phyloP scores from a whole-genome alignment of 257 asterid species.

The Asclepias syriaca region DNA sequence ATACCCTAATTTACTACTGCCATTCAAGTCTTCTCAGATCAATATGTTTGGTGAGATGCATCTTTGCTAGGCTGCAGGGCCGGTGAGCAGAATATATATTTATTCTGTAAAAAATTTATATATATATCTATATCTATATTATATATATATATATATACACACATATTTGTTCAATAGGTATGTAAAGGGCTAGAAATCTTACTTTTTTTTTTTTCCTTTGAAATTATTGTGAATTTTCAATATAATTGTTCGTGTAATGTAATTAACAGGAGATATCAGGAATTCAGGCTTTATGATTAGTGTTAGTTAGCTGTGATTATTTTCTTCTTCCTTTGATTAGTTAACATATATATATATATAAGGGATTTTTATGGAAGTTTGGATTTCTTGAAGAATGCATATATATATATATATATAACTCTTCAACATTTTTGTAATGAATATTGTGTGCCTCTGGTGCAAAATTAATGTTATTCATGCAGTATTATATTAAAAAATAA shows the following conservation, averaged over 20 bases:
- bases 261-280: no score
- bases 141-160: neutral
- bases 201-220: no score
- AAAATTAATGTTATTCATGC: neutral
- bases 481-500: no score
- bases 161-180: neutral
- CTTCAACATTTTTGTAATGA: neutral
- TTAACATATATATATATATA: no score
- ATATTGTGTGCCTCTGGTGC: neutral
- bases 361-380: no score
- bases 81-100: neutral
- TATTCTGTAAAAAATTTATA: neutral
- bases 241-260: no score
- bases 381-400: conserved; percentile 1
- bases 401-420: conserved; percentile 1
- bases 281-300: no score
- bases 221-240: no score
- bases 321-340: no score
- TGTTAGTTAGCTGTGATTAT: no score
- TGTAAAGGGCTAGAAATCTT: neutral
- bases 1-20: conserved; percentile 29
- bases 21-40: conserved; percentile 42
- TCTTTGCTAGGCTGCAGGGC: conserved; percentile 23
- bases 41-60: conserved; percentile 46
- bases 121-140: no score